Evolutionary conservation across 495 filamentous ascomycete genomes (phyloP).

Genomic region (Echria macrotheca): DNA sequence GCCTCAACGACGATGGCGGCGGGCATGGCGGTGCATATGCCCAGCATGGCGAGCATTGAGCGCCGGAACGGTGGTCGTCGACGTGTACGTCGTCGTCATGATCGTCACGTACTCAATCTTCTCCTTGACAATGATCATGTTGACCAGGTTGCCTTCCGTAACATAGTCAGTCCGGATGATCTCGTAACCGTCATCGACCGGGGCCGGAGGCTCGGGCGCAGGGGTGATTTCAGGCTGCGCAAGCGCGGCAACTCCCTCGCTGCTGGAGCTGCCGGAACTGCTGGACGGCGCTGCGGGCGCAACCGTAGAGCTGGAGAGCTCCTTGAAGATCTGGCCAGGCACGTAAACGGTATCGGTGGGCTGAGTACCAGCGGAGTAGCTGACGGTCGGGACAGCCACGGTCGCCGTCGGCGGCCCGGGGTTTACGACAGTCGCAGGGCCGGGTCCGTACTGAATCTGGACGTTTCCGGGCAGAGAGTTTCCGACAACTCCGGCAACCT

Average conservation of each 20-base stretch:
- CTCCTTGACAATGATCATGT: conserved; percentile 42
- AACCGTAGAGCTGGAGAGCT: neutral
- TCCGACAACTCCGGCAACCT: conserved; percentile 25
- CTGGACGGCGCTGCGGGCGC: neutral
- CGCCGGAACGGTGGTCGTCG: conserved; percentile 16
- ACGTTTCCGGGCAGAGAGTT: conserved; percentile 36
- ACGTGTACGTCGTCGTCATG: conserved; percentile 32
- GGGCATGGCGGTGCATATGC: conserved; percentile 20
- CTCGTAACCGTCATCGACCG: conserved; percentile 26
- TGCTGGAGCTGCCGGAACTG: conserved; percentile 4
- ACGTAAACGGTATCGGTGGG: conserved; percentile 12
- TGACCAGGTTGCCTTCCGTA: conserved; percentile 34
- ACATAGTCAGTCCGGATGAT: conserved; percentile 40
- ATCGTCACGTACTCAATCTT: conserved; percentile 37
- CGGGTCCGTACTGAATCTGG: conserved; percentile 31
- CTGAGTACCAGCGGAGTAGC: conserved; percentile 15
- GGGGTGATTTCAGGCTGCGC: conserved; percentile 20
- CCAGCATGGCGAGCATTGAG: conserved; percentile 22
- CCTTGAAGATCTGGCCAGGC: conserved; percentile 27
- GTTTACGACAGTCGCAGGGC: conserved; percentile 25
- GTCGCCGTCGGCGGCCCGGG: conserved; percentile 11
- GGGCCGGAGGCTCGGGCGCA: conserved; percentile 17
- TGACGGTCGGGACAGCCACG: conserved; percentile 18
- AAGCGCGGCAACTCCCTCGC: neutral
- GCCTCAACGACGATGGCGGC: conserved; percentile 10